A percentile compares a stretch with the other conserved stretches of the same genome.
Conservation (phyloP, 2,329 filamentous ascomycete genomes). For the Blastomyces silverae region DNA sequence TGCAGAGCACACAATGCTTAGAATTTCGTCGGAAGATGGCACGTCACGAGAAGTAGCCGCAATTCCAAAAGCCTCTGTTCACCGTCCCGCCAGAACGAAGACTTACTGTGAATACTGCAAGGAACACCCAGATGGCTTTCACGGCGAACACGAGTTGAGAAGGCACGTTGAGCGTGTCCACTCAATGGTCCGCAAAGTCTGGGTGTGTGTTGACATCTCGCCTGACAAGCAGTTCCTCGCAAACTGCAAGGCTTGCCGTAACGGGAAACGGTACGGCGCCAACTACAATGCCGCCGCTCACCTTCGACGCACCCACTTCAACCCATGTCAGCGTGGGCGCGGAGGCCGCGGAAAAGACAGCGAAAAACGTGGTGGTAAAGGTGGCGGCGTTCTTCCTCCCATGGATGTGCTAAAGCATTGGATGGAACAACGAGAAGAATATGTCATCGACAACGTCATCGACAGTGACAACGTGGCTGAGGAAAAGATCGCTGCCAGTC, state of each 20-base stretch:
- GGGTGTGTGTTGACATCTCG: conserved; percentile 56
- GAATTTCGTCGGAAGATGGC: conserved; percentile 48
- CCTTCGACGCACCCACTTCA: conserved; percentile 81
- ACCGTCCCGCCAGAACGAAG: conserved; percentile 63
- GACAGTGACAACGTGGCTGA: conserved; percentile 15
- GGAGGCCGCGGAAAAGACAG: conserved; percentile 53
- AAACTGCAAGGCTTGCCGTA: conserved; percentile 76
- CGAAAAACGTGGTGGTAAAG: conserved; percentile 55
- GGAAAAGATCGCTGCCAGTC: not conserved
- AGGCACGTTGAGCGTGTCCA: conserved; percentile 65
- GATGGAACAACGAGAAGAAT: conserved; percentile 53
- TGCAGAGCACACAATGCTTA: conserved; percentile 45
- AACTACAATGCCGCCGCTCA: conserved; percentile 96
- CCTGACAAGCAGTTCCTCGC: conserved; percentile 58
- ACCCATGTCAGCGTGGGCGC: conserved; percentile 53
- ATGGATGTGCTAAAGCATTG: conserved; percentile 57
- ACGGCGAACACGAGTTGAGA: conserved; percentile 75
- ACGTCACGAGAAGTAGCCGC: conserved; percentile 50
- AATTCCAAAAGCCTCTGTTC: conserved; percentile 51
- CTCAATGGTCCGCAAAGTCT: conserved; percentile 51
- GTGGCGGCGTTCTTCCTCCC: conserved; percentile 54
- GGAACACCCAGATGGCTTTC: conserved; percentile 69
- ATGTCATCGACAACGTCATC: conserved; percentile 33
- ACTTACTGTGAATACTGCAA: conserved; percentile 64
- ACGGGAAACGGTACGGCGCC: conserved; percentile 72